These are phyloP conservation scores for Gossypium australe DNA, from an alignment of 345 rosid species.

Conservation along the genomic window DNA sequence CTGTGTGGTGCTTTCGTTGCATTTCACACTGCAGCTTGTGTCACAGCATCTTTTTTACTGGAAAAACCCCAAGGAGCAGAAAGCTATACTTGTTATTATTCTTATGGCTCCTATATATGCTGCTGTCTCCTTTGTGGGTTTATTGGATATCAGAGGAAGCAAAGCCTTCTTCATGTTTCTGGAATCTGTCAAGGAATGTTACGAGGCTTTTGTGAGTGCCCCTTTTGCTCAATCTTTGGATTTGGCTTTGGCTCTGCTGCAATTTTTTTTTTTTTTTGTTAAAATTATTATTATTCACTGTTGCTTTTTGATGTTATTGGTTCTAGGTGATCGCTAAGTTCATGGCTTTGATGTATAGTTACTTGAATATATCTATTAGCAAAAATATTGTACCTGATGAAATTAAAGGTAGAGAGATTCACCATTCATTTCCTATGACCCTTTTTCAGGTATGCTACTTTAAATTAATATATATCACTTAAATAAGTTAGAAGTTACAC, in stretches of 20 bases:
- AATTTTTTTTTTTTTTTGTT: background rate
- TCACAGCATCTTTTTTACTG: conserved; percentile 87
- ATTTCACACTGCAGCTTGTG: conserved; percentile 72
- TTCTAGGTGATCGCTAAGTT: conserved; percentile 90
- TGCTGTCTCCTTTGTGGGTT: conserved; percentile 60
- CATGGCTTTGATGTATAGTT: conserved; percentile 83
- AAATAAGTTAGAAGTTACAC: background rate
- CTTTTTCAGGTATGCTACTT: conserved; percentile 61
- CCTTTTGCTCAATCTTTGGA: conserved; percentile 1
- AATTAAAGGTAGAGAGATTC: conserved; percentile 85
- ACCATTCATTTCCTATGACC: conserved; percentile 89
- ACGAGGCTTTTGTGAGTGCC: conserved; percentile 78
- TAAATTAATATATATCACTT: background rate
- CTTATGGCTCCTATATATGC: conserved; percentile 95
- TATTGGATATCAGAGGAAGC: conserved; percentile 72
- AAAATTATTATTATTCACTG: background rate
- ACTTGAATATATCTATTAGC: conserved; percentile 78
- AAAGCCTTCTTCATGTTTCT: conserved; percentile 70
- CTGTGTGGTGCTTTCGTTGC: conserved; percentile 56
- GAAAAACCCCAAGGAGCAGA: conserved; percentile 96
- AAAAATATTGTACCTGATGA: conserved; percentile 66
- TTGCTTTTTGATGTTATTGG: conserved; percentile 8
- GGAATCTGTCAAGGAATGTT: conserved; percentile 88
- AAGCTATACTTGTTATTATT: conserved; percentile 76
- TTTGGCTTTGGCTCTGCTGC: conserved; percentile 13